Conservation (phyloP, 805 yeast species). For the Pichia pseudocactophila region DNA sequence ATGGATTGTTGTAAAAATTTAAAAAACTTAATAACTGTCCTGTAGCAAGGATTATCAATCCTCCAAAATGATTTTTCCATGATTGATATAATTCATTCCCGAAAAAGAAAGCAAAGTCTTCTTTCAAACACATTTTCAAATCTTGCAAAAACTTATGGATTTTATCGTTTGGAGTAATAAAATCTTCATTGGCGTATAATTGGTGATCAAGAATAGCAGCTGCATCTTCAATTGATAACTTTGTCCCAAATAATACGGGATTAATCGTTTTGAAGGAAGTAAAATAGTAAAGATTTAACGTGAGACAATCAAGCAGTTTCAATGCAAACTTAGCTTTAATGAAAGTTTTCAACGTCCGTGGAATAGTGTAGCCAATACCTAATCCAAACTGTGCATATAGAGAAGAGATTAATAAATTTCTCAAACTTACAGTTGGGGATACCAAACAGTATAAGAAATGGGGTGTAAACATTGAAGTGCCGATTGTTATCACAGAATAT, state of each 20-base stretch:
- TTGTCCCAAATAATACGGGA: slow-evolving; percentile 3
- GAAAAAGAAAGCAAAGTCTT: background rate
- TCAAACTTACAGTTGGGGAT: background rate
- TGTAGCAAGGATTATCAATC: background rate
- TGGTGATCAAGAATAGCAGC: slow-evolving; percentile 3
- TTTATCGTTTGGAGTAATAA: background rate
- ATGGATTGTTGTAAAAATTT: background rate
- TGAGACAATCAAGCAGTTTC: background rate
- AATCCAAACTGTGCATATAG: background rate
- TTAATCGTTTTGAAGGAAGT: slow-evolving; percentile 3
- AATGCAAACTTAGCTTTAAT: background rate
- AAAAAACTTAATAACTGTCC: background rate
- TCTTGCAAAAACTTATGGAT: background rate
- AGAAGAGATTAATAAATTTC: background rate
- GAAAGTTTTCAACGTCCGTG: background rate
- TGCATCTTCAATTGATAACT: slow-evolving; percentile 1
- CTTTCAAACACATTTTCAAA: background rate
- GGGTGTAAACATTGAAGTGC: background rate
- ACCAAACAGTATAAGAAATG: slow-evolving; percentile 2
- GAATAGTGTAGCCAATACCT: background rate
- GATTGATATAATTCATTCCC: background rate
- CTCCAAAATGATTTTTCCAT: background rate
- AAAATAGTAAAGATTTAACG: slow-evolving; percentile 3
- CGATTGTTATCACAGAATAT: too few species aligned
- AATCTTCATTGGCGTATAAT: background rate